phyloP scores from a whole-genome alignment of 1,139 yeast species.

The Yamadazyma blattariae region DNA sequence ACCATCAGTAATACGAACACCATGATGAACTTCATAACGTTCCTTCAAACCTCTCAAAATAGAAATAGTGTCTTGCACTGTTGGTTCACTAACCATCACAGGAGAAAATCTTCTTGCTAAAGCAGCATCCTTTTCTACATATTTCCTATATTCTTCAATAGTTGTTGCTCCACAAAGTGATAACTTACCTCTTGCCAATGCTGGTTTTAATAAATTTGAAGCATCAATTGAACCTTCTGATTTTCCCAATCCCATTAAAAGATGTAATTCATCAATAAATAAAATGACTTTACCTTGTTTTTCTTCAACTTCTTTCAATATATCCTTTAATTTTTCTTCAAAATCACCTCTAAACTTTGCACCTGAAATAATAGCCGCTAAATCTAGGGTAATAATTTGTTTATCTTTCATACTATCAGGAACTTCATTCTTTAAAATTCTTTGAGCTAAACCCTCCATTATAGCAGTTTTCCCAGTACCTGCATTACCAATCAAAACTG shows the following conservation, averaged over 20 bases:
- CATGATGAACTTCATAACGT: slow-evolving; percentile 94
- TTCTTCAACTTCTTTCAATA: slow-evolving; percentile 83
- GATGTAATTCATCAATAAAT: slow-evolving; percentile 90
- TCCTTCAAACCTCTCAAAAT: slow-evolving; percentile 92
- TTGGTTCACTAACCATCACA: slow-evolving; percentile 84
- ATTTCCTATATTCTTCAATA: slow-evolving; percentile 78
- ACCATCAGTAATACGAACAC: slow-evolving; percentile 91
- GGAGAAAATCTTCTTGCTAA: slow-evolving; percentile 91
- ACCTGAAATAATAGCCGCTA: slow-evolving; percentile 88
- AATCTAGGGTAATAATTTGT: slow-evolving; percentile 76
- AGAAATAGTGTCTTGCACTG: slow-evolving; percentile 87
- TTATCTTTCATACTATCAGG: slow-evolving; percentile 92
- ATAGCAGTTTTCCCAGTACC: slow-evolving; percentile 98
- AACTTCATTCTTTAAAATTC: slow-evolving; percentile 87
- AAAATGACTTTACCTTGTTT: slow-evolving; percentile 75
- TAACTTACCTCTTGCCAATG: slow-evolving; percentile 86
- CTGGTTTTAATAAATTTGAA: slow-evolving; percentile 88
- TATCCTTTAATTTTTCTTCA: slow-evolving; percentile 82
- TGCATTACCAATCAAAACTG: slow-evolving; percentile 90
- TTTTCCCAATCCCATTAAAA: slow-evolving; percentile 88
- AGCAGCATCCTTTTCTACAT: slow-evolving; percentile 91
- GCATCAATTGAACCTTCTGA: slow-evolving; percentile 97
- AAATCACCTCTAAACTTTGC: slow-evolving; percentile 96
- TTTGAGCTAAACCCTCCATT: slow-evolving; percentile 93
- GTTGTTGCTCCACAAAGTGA: slow-evolving; percentile 98